Percentiles rank a stretch among this genome's conserved stretches.
Evolutionary conservation across 2,329 filamentous ascomycete genomes (phyloP).

Genomic region (Nigrospora osmanthi): DNA sequence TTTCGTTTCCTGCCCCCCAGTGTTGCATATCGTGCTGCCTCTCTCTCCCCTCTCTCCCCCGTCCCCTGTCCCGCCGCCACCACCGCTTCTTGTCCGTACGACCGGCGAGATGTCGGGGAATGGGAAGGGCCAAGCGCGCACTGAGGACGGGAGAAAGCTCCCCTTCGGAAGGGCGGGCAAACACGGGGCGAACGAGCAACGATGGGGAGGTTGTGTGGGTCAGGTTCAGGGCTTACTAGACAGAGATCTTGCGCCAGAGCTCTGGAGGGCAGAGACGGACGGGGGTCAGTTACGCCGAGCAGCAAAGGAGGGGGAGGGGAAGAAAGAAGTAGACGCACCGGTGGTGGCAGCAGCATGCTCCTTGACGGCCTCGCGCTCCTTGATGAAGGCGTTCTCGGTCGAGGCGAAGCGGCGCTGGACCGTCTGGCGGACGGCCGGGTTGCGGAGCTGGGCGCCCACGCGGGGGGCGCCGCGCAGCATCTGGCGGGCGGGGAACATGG

Average conservation of each 20-base stretch:
- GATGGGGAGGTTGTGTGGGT: neutral
- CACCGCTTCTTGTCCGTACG: neutral
- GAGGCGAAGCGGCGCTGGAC: conserved; percentile 67
- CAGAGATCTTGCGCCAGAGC: conserved; percentile 90
- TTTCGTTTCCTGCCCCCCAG: neutral
- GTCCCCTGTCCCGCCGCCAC: no score
- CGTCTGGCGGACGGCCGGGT: conserved; percentile 43
- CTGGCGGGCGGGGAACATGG: conserved; percentile 59
- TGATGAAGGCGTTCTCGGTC: conserved; percentile 87
- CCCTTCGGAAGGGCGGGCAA: no score
- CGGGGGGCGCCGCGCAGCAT: conserved; percentile 56
- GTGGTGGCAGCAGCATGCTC: conserved; percentile 79
- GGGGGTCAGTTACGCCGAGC: neutral
- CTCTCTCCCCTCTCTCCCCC: no score
- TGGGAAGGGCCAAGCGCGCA: neutral
- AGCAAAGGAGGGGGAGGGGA: neutral
- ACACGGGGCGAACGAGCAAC: neutral
- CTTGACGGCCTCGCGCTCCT: conserved; percentile 84
- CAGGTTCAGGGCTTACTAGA: conserved; percentile 65
- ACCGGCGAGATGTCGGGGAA: neutral
- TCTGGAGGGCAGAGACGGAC: conserved; percentile 48
- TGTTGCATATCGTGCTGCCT: no score
- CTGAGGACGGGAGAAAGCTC: neutral
- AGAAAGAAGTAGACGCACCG: conserved; percentile 48
- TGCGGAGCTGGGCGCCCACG: conserved; percentile 50